Percentiles rank a stretch among this genome's conserved stretches.
Conservation (phyloP, 2,329 filamentous ascomycete genomes). For the Curvularia hawaiiensis region DNA sequence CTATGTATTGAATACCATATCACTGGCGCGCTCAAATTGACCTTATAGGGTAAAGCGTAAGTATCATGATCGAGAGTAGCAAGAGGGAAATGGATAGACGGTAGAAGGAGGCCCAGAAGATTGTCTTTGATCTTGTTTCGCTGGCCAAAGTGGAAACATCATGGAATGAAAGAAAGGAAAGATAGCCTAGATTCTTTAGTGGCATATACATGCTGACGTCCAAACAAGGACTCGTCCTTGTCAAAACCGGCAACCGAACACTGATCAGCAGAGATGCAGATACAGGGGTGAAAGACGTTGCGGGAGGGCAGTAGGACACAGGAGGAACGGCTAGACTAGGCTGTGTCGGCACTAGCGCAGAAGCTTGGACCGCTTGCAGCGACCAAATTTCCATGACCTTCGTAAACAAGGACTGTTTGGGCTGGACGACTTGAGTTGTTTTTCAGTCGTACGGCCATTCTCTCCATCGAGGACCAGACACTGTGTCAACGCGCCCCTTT, state of each 20-base stretch:
- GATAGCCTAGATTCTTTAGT: not conserved
- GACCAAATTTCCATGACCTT: conserved; percentile 33
- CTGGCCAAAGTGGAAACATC: not conserved
- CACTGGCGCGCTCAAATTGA: not conserved
- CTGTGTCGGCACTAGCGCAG: conserved; percentile 14
- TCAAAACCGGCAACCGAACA: conserved; percentile 4
- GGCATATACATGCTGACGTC: conserved; percentile 2
- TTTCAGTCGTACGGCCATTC: conserved; percentile 10
- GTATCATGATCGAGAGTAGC: not conserved
- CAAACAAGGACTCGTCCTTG: not conserved
- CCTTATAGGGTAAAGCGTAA: not conserved
- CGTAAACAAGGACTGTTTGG: conserved; percentile 36
- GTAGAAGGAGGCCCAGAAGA: not conserved
- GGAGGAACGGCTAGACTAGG: conserved; percentile 20
- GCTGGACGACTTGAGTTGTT: conserved; percentile 21
- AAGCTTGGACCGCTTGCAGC: conserved; percentile 15
- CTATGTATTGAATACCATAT: not conserved
- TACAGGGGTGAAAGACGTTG: conserved; percentile 16
- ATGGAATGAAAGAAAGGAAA: not conserved
- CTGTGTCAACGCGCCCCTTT: conserved; percentile 4
- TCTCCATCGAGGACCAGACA: not conserved
- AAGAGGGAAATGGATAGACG: not conserved
- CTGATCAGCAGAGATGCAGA: conserved; percentile 19
- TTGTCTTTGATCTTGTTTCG: not conserved
- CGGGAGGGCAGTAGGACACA: conserved; percentile 8